Evolutionary conservation across 2,329 filamentous ascomycete genomes (phyloP), one percentile per base, ranked within the genome.

Genomic region (Aspergillus intermedius): DNA sequence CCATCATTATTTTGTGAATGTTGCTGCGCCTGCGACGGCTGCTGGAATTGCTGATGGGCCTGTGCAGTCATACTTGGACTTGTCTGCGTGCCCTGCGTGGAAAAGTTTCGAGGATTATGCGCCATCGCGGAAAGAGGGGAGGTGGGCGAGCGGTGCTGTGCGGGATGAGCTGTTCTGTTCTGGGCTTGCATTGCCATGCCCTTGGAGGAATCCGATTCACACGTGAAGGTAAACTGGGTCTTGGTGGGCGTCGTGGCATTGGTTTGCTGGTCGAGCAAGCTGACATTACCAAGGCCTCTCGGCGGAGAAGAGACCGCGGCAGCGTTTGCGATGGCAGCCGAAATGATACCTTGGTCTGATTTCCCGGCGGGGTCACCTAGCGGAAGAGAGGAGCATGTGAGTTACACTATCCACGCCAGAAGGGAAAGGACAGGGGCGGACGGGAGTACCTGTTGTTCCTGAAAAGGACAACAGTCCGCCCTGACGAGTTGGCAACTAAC

Each of bases 181-280:
- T 77, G 74, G 61, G 84, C 82, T 40, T 87, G 87, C 83, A 87
- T 88, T 45, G 84, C 82, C 65, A 89, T 80, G 48, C 86, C 83
- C 50, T 86, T 88, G 1, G 88, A 84, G 34, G 90, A 88, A 64
- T 93, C 89, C 1, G 91, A 91, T 61, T 94, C 88, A 69, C 90
- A 96, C 10, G 89, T 95, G 64, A 98, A 98, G 8, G 93, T 98
- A 66, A 98, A 98, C 60, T 96, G 89, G 0, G 87, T 86, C 49
- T 90, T 88, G 5, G 85, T 81, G 4, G 87, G 82, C 32, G 79
- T 82, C 3, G 79, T 65, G 37, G 37, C 17, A 21, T 15, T 12
- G 5, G 79, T 73, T 66, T 86, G 82, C 63, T 88, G 86, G 49
- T 88, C 84, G 44, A 94, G 72, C 51, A 91, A 77, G 66, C 86